Conservation (phyloP, 2,329 filamentous ascomycete genomes). For the Dactylellina parvicollis region DNA sequence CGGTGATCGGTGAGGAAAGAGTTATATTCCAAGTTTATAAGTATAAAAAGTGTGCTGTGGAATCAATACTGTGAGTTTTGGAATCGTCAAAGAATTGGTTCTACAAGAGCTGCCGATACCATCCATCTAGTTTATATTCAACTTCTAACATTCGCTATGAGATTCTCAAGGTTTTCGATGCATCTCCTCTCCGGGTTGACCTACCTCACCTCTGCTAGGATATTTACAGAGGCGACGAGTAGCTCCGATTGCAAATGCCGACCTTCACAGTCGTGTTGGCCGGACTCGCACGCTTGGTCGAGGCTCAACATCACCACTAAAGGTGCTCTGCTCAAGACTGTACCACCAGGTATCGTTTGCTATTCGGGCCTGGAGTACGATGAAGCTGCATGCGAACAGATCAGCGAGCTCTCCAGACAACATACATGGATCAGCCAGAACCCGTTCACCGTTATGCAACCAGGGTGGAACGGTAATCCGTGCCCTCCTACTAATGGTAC, state of each 20-base stretch:
- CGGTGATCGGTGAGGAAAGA: too few species aligned
- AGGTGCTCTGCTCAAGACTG: constrained; percentile 61
- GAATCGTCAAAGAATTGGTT: not conserved
- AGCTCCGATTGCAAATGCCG: constrained; percentile 53
- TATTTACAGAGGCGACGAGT: constrained; percentile 31
- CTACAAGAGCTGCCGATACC: not conserved
- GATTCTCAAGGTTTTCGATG: constrained; percentile 11
- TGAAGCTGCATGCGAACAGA: constrained; percentile 55
- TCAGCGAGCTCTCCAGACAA: constrained; percentile 55
- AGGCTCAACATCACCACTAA: constrained; percentile 61
- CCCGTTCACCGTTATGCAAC: constrained; percentile 56
- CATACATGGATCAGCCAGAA: constrained; percentile 61
- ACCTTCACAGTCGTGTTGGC: constrained; percentile 59
- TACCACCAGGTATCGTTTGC: constrained; percentile 60
- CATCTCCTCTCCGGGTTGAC: constrained; percentile 28
- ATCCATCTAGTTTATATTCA: not conserved
- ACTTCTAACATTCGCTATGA: constrained; percentile 29
- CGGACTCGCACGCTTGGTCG: constrained; percentile 60
- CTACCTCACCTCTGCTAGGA: constrained; percentile 27
- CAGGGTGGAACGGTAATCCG: constrained; percentile 61
- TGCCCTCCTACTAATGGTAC: constrained; percentile 60
- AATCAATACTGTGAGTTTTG: constrained; percentile 1
- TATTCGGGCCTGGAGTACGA: constrained; percentile 57
- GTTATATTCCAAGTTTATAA: not conserved
- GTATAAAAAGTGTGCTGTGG: not conserved